Conservation (phyloP, 352 stramenopile genomes). For the Pythium aquatile region DNA sequence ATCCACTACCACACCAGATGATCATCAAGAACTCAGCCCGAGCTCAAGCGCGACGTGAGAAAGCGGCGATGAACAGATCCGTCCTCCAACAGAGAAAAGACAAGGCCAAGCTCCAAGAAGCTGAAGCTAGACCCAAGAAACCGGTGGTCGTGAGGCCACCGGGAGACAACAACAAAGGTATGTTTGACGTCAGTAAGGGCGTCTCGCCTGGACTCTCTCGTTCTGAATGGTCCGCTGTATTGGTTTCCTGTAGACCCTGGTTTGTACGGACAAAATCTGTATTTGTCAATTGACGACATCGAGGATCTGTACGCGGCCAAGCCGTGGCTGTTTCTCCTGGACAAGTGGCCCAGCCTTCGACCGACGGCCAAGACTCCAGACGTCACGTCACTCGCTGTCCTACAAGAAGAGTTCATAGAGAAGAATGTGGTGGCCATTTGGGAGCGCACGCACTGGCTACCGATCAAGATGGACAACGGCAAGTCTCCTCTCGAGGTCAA, state of each 20-base stretch:
- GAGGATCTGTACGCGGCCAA: conserved; percentile 29
- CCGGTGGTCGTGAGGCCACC: not conserved
- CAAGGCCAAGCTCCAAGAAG: conserved; percentile 19
- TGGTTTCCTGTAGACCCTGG: conserved; percentile 16
- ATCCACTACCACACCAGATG: conserved; percentile 49
- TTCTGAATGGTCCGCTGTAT: not conserved
- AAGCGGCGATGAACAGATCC: conserved; percentile 31
- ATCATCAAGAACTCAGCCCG: conserved; percentile 51
- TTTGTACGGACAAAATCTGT: conserved; percentile 26
- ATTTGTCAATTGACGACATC: conserved; percentile 20
- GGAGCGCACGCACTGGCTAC: conserved; percentile 51
- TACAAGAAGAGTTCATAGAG: conserved; percentile 37
- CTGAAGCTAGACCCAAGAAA: conserved; percentile 12
- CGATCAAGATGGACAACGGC: conserved; percentile 45
- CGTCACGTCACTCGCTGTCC: conserved; percentile 23
- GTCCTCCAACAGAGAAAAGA: conserved; percentile 28
- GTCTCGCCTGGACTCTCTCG: not conserved
- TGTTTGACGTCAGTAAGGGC: not conserved
- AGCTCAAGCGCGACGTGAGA: conserved; percentile 32
- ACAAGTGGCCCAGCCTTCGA: conserved; percentile 31
- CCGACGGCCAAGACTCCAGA: conserved; percentile 16
- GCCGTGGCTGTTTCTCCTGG: conserved; percentile 24
- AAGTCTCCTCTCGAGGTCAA: conserved; percentile 30
- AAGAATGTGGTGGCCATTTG: conserved; percentile 41
- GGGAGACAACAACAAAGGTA: conserved; percentile 1